Conservation (phyloP, 2,329 filamentous ascomycete species). For the Lasiodiplodia theobromae region DNA sequence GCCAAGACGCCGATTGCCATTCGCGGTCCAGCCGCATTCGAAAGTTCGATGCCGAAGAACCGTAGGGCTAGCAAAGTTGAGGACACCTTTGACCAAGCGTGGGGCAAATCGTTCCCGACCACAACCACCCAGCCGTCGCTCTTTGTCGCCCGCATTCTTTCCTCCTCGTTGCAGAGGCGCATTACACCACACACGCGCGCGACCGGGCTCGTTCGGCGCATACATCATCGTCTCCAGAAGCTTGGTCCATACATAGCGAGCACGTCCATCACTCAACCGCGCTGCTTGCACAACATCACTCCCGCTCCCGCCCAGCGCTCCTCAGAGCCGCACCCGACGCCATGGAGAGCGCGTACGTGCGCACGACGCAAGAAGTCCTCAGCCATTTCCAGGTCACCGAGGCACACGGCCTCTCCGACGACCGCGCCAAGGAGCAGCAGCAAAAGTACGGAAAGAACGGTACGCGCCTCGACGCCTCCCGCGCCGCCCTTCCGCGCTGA, state of each 20-base stretch:
- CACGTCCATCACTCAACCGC: slow-evolving; percentile 24
- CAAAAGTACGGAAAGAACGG: slow-evolving; percentile 63
- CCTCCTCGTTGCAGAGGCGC: slow-evolving; percentile 8
- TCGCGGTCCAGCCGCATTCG: slow-evolving; percentile 24
- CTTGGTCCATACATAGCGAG: slow-evolving; percentile 28
- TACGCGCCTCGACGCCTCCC: slow-evolving; percentile 39
- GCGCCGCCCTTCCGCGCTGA: slow-evolving; percentile 32
- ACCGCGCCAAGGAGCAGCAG: slow-evolving; percentile 55
- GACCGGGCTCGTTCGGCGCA: slow-evolving; percentile 14
- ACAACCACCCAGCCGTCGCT: slow-evolving; percentile 11
- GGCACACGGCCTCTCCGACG: slow-evolving; percentile 57
- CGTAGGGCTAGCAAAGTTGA: slow-evolving; percentile 29
- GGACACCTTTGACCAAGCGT: slow-evolving; percentile 29
- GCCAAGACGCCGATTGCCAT: slow-evolving; percentile 23
- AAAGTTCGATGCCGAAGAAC: slow-evolving; percentile 19
- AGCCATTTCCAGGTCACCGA: slow-evolving; percentile 61
- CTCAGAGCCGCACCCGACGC: slow-evolving; percentile 5
- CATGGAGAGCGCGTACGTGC: slow-evolving; percentile 64
- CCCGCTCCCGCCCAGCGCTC: neutral
- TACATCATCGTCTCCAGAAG: slow-evolving; percentile 30
- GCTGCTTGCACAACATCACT: slow-evolving; percentile 4
- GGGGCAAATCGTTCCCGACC: slow-evolving; percentile 22
- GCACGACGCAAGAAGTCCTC: slow-evolving; percentile 58
- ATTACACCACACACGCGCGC: neutral
- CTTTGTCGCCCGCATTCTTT: slow-evolving; percentile 12